A percentile compares a stretch with the other conserved stretches of the same genome.
Conservation (phyloP, 768 basidiomycete genomes). For the Xanthoconium purpureum region DNA sequence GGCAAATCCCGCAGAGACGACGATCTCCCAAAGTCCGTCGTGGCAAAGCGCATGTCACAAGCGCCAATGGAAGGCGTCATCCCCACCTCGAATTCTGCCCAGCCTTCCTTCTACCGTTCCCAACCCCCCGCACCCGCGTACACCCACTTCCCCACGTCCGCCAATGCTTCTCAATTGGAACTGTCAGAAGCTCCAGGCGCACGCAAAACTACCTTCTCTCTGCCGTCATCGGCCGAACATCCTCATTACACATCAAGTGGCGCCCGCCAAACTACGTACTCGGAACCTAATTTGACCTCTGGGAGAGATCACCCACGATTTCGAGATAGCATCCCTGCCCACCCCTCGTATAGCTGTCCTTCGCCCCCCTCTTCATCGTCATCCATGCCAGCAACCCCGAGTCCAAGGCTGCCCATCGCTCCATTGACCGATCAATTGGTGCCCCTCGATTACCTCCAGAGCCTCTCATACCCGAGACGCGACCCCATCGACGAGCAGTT, state of each 20-base stretch:
- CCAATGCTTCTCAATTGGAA: slow-evolving; percentile 26
- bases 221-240: slow-evolving; percentile 30
- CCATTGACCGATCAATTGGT: slow-evolving; percentile 44
- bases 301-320: slow-evolving; percentile 19
- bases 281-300: slow-evolving; percentile 28
- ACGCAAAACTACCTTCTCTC: slow-evolving; percentile 30
- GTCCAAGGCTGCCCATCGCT: slow-evolving; percentile 21
- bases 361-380: slow-evolving; percentile 38
- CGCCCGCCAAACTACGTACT: slow-evolving; percentile 32
- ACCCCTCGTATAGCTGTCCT: slow-evolving; percentile 24
- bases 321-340: slow-evolving; percentile 23
- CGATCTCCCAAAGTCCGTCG: slow-evolving; percentile 49
- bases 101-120: slow-evolving; percentile 21
- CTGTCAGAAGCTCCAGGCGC: slow-evolving; percentile 18
- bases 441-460: slow-evolving; percentile 62
- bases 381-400: slow-evolving; percentile 39
- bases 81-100: slow-evolving; percentile 17
- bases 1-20: slow-evolving; percentile 44
- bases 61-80: slow-evolving; percentile 31
- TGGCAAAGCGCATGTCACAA: slow-evolving; percentile 35
- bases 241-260: slow-evolving; percentile 16
- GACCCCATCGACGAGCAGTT: slow-evolving; percentile 65
- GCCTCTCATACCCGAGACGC: slow-evolving; percentile 49
- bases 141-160: slow-evolving; percentile 34
- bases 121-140: slow-evolving; percentile 24